Conservation (phyloP, 2,329 filamentous ascomycete genomes). For the Ophioceras dolichostomum region DNA sequence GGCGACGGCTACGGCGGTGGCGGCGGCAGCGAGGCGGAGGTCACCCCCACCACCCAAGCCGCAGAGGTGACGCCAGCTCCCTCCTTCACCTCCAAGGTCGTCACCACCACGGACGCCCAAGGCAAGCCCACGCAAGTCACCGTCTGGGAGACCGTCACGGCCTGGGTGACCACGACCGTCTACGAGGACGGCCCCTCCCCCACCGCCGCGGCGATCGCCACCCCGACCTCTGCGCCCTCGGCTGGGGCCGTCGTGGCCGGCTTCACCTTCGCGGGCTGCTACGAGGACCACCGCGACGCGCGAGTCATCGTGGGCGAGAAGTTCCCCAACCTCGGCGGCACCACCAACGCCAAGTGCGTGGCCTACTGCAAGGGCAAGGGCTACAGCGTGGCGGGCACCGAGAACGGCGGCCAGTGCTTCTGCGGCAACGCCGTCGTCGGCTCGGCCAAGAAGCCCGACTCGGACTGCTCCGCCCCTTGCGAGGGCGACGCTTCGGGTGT, state of each 20-base stretch:
- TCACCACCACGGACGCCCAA: conserved; percentile 5
- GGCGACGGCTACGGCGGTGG: too few species aligned
- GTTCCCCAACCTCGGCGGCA: conserved; percentile 25
- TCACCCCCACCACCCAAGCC: not conserved
- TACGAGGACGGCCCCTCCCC: conserved; percentile 14
- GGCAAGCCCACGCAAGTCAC: conserved; percentile 15
- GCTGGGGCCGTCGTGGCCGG: conserved; percentile 10
- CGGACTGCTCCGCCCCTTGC: conserved; percentile 34
- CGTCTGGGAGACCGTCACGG: conserved; percentile 32
- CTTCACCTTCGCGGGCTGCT: conserved; percentile 31
- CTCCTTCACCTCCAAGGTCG: conserved; percentile 2
- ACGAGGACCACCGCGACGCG: conserved; percentile 20
- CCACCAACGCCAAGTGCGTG: conserved; percentile 37
- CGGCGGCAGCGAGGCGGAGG: not conserved
- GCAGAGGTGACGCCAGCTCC: conserved; percentile 1
- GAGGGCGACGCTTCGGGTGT: conserved; percentile 30
- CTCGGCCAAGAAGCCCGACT: conserved; percentile 28
- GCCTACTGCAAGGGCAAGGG: conserved; percentile 33
- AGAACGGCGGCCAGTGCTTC: conserved; percentile 20
- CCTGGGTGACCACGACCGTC: conserved; percentile 16
- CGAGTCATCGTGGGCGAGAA: conserved; percentile 26
- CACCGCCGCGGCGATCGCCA: too few species aligned
- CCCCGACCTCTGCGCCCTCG: conserved; percentile 8
- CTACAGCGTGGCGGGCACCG: conserved; percentile 33
- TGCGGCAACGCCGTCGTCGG: conserved; percentile 28